phyloP scores from a whole-genome alignment of 2,329 filamentous ascomycete genomes.

The Colletotrichum abscissum region DNA sequence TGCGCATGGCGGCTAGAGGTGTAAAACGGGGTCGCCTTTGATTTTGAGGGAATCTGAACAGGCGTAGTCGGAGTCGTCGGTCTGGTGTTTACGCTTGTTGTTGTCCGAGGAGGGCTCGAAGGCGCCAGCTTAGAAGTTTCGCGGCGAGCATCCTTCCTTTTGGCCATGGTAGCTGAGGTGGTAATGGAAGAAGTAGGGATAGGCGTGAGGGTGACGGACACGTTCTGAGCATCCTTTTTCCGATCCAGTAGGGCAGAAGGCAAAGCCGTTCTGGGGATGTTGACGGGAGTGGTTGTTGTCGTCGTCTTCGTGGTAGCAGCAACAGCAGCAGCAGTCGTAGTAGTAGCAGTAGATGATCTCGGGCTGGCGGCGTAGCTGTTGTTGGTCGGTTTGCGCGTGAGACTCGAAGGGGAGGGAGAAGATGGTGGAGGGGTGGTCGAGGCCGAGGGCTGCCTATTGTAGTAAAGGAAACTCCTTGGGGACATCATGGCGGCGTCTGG shows the following conservation, averaged over 20 bases:
- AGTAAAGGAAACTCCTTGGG: slow-evolving; percentile 39
- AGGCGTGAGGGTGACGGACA: slow-evolving; percentile 35
- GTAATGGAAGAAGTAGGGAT: slow-evolving; percentile 30
- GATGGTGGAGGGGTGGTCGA: slow-evolving; percentile 15
- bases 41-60: slow-evolving; percentile 64
- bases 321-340: background rate
- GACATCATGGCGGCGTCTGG: slow-evolving; percentile 37
- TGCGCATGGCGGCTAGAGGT: slow-evolving; percentile 52
- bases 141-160: slow-evolving; percentile 37
- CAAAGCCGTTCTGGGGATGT: slow-evolving; percentile 31
- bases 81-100: slow-evolving; percentile 36
- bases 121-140: slow-evolving; percentile 36
- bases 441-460: slow-evolving; percentile 37
- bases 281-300: background rate
- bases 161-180: slow-evolving; percentile 36
- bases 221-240: slow-evolving; percentile 38
- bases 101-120: slow-evolving; percentile 36
- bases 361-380: slow-evolving; percentile 14
- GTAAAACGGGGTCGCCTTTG: slow-evolving; percentile 50
- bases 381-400: slow-evolving; percentile 21
- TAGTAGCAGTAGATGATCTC: background rate
- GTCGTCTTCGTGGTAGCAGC: background rate
- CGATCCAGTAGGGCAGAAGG: slow-evolving; percentile 33
- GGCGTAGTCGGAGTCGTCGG: slow-evolving; percentile 56
- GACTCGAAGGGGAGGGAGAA: slow-evolving; percentile 10